A percentile compares a stretch with the other conserved stretches of the same genome.
Conservation (phyloP, 331 rosid genomes). For the Pyracantha coccinea region DNA sequence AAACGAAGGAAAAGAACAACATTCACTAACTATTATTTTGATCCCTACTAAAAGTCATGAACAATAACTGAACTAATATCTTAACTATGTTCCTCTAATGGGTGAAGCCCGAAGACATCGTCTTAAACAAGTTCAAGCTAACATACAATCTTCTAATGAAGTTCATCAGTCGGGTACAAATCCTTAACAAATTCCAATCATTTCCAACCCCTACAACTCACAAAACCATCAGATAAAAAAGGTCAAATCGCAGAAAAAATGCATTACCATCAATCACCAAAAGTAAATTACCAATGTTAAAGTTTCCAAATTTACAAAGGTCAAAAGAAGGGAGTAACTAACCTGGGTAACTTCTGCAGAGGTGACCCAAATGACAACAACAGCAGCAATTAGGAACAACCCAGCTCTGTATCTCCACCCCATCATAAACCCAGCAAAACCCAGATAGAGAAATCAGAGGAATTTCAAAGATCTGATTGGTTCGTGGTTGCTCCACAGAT, state of each 20-base stretch:
- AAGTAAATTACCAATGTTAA: background rate
- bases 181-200: background rate
- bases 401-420: conserved; percentile 83
- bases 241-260: background rate
- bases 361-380: conserved; percentile 86
- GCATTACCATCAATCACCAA: background rate
- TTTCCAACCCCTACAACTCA: background rate
- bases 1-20: background rate
- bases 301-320: background rate
- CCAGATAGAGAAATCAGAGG: conserved; percentile 21
- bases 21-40: background rate
- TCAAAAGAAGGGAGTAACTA: background rate
- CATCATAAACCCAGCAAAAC: conserved; percentile 37
- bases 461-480: conserved; percentile 30
- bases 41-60: background rate
- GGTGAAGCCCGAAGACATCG: background rate
- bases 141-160: background rate
- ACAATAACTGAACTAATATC: background rate
- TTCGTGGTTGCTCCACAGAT: conserved; percentile 22
- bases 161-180: background rate
- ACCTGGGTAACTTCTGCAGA: conserved; percentile 99
- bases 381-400: conserved; percentile 69
- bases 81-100: background rate
- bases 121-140: background rate
- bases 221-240: conserved; percentile 1